Conservation (phyloP, 768 basidiomycete species). For the Hypsizygus marmoreus region DNA sequence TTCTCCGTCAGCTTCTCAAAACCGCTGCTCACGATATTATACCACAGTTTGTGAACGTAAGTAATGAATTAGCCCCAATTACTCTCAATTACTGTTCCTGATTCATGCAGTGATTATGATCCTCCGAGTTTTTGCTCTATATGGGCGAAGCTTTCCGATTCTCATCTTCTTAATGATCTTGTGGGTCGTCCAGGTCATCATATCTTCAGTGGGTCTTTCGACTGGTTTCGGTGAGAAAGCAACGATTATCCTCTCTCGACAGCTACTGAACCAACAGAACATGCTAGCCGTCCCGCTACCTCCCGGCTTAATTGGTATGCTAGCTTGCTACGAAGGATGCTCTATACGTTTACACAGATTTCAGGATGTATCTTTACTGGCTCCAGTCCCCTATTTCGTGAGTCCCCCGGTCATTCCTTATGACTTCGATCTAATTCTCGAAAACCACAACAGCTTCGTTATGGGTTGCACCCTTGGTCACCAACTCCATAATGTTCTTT, state of each 20-base stretch:
- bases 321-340: background rate
- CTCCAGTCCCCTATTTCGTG: conserved; percentile 22
- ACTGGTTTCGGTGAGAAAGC: conserved; percentile 26
- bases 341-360: background rate
- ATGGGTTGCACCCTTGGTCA: conserved; percentile 27
- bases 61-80: background rate
- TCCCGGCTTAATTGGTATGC: conserved; percentile 22
- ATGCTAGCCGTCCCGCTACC: conserved; percentile 26
- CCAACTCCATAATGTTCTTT: conserved; percentile 14
- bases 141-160: conserved; percentile 20
- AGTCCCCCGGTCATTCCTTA: conserved; percentile 1
- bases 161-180: conserved; percentile 20
- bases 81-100: background rate
- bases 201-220: conserved; percentile 23
- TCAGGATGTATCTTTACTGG: conserved; percentile 30
- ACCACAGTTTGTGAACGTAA: conserved; percentile 23
- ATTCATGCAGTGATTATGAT: conserved; percentile 30
- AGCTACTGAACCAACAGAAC: background rate
- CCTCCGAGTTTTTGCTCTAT: conserved; percentile 31
- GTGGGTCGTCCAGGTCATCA: conserved; percentile 25
- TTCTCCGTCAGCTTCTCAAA: background rate
- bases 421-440: background rate
- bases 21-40: background rate
- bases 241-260: background rate
- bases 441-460: conserved; percentile 18